Evolutionary conservation across 2,329 filamentous ascomycete genomes (phyloP), one percentile per base, ranked within the genome.

Genomic region (Polychaeton citri): DNA sequence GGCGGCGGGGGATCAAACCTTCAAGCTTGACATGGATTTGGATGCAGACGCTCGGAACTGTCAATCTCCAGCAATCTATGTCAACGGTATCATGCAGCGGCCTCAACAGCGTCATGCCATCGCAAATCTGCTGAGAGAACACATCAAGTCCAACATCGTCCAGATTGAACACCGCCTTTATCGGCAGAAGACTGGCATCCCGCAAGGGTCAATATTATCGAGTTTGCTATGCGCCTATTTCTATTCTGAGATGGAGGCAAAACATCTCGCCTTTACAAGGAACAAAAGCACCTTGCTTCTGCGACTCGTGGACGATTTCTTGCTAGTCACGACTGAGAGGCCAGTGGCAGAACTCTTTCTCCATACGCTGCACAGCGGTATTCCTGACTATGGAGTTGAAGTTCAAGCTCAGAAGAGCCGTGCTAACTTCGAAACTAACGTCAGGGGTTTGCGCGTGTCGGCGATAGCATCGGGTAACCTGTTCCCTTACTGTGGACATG

Each of bases 221-320:
- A 82, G 80, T 30, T 67, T 86, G 28, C 67, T 98, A 4, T 96
- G 90, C 66, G 96, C 86, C 59, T 88, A 93, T 60, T 95, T 96
- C 58, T 98, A 98, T 53, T 87, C 83, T 5, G 77, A 90, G 43
- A 71, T 96, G 2, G 90, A 98, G 57, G 60, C 61, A 5, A 67
- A 76, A 18, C 64, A 79, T 10, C 64, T 96, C 2, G 53, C 51
- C 0, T 96, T 95, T 51, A 59, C 90, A 2, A 48, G 65, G 12
- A 51, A 60, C 0, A 52, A 57, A n/a, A 64, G 79, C 21, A 79
- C 72, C 33, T 59, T 95, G 2, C 65, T 98, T 6, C 59, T 96
- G 35, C 72, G 90, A 12, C 69, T 95, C 7, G 83, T 93, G 30
- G 90, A 98, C 48, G 90, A 98, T 51, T 98, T 96, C 48, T 65